Evolutionary conservation across 2,329 filamentous ascomycete species (phyloP), one percentile per base, ranked within the genome.

Genomic region (Coniochaeta sp.): DNA sequence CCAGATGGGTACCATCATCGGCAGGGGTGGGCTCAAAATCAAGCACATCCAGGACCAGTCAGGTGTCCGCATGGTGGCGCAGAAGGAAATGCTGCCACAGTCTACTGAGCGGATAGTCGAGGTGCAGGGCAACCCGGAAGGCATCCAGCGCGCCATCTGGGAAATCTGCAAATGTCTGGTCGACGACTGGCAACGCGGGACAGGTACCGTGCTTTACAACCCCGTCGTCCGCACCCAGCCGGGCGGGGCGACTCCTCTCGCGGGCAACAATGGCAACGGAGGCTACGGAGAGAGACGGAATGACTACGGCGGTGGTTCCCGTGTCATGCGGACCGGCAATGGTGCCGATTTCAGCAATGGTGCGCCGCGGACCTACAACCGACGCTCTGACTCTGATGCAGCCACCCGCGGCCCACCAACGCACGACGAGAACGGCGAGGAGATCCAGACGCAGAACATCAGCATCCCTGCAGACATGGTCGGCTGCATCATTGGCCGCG

Each of bases 401-500:
- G 87, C 86, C 64, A 84, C 83, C 66, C 90, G 92, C 64, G 90
- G 90, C 60, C 91, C 90, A 50, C 92, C 91, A 24, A 91, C 91
- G 52, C 90, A 96, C 70, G 93, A 95, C 64, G 93, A 98, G 77
- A 96, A 98, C 65, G 95, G 95, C 64, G 95, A 98, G 73, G 93
- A 97, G 75, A 90, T 98, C 63, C 93, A 97, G 76, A 99, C 95
- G 1, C 95, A 99, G 73, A 99, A 99, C 79, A 99, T 99, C 77
- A 97, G 92, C 81, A 99, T 99, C 70, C 95, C 95, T 28, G 93
- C 95, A 55, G 95, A 99, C 79, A 99, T 99, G 95, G 95, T 99
- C 74, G 95, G 95, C 67, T 99, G 95, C 79, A 99, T 99, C 78
- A 99, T 99, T 73, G 95, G 95, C 66, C 89, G 93, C 65, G 91